These are phyloP conservation scores for Aspergillus clavatus DNA, from an alignment of 2,329 filamentous ascomycete species.

Conservation along the genomic window DNA sequence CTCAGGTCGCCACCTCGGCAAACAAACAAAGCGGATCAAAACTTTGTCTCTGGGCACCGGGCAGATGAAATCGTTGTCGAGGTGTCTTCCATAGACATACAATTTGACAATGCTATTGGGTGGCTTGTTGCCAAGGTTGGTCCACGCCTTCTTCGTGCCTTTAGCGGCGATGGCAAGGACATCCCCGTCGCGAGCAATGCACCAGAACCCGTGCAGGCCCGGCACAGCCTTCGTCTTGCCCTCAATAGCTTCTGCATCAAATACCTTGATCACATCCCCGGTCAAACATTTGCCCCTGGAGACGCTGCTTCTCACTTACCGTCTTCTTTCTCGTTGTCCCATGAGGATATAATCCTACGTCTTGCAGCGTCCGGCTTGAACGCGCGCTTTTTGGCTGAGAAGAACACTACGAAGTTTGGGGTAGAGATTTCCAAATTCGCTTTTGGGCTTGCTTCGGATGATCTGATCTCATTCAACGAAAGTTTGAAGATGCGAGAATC, in stretches of 20 bases:
- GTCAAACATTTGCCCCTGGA: conserved; percentile 22
- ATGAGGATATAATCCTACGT: conserved; percentile 33
- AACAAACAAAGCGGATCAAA: conserved; percentile 5
- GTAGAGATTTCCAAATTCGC: conserved; percentile 40
- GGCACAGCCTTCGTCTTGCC: conserved; percentile 20
- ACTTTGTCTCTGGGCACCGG: background rate
- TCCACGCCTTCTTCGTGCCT: conserved; percentile 26
- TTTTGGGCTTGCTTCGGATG: conserved; percentile 46
- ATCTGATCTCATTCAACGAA: conserved; percentile 51
- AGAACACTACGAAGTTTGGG: conserved; percentile 22
- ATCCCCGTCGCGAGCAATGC: conserved; percentile 4
- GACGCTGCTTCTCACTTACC: conserved; percentile 9
- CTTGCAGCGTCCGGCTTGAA: conserved; percentile 23
- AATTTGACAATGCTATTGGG: conserved; percentile 39
- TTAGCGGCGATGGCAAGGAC: conserved; percentile 11
- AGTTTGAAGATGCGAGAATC: conserved; percentile 44
- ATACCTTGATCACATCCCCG: conserved; percentile 36
- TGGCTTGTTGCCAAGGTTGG: conserved; percentile 38
- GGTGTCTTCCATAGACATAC: conserved; percentile 26
- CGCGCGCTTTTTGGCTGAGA: conserved; percentile 18
- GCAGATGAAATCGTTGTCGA: conserved; percentile 26
- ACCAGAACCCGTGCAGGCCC: conserved; percentile 7
- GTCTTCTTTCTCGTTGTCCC: conserved; percentile 17
- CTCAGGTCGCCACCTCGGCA: conserved; percentile 2
- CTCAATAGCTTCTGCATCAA: conserved; percentile 31